A percentile compares a stretch with the other conserved stretches of the same genome.
Conservation (phyloP, 2,329 filamentous ascomycete species). For the Pseudocercospora eumusae region DNA sequence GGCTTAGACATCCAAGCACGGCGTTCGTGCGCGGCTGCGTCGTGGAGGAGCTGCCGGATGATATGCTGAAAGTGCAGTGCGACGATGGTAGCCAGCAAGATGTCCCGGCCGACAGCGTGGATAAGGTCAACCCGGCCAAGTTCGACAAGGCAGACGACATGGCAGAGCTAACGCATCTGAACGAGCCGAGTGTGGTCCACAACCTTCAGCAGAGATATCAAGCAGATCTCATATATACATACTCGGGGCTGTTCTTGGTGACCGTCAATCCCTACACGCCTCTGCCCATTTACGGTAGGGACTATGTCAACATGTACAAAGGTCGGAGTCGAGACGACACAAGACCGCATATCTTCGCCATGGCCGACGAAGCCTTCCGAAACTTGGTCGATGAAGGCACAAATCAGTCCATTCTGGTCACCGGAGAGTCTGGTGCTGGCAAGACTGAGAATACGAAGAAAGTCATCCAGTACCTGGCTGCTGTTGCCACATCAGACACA, state of each 20-base stretch:
- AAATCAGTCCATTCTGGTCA: slow-evolving; percentile 97
- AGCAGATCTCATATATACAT: slow-evolving; percentile 93
- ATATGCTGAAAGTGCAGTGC: slow-evolving; percentile 80
- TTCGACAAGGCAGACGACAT: slow-evolving; percentile 99
- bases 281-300: slow-evolving; percentile 90
- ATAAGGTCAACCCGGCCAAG: slow-evolving; percentile 99
- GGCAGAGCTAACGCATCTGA: slow-evolving; percentile 96
- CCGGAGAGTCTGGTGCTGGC: slow-evolving; percentile 94
- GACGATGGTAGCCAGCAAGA: slow-evolving; percentile 91
- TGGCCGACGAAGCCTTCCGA: slow-evolving; percentile 94
- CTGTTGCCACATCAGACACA: slow-evolving; percentile 83
- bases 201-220: slow-evolving; percentile 95
- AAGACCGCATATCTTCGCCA: slow-evolving; percentile 94
- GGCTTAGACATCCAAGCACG: slow-evolving; percentile 82
- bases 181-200: slow-evolving; percentile 96
- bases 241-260: slow-evolving; percentile 94
- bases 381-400: slow-evolving; percentile 92
- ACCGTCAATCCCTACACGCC: slow-evolving; percentile 96
- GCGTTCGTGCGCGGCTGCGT: slow-evolving; percentile 95
- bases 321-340: slow-evolving; percentile 89
- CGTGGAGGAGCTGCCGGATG: slow-evolving; percentile 72
- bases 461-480: slow-evolving; percentile 96
- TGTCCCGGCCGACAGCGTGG: slow-evolving; percentile 80
- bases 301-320: slow-evolving; percentile 98
- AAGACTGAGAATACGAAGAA: slow-evolving; percentile 99